Percentiles rank a stretch among this genome's conserved stretches.
These are phyloP conservation scores for Pestalotiopsis sp. DNA, from an alignment of 2,329 filamentous ascomycete genomes.

Conservation along the genomic window DNA sequence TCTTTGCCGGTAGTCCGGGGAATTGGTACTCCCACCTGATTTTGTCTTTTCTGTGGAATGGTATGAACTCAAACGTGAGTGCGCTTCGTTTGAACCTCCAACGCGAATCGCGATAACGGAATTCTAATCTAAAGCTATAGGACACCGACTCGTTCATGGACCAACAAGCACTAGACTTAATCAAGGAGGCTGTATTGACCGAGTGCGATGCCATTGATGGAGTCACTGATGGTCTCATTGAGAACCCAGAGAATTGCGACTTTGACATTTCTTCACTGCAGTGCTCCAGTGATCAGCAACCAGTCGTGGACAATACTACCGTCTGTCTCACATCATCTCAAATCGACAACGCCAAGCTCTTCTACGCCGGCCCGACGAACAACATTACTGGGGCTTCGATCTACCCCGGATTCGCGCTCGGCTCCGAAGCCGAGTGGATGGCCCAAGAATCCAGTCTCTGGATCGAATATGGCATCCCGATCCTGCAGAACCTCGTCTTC, in stretches of 20 bases:
- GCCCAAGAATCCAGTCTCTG: slow-evolving; percentile 36
- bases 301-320: slow-evolving; percentile 15
- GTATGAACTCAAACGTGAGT: slow-evolving; percentile 20
- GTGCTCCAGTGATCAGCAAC: slow-evolving; percentile 21
- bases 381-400: slow-evolving; percentile 19
- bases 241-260: slow-evolving; percentile 38
- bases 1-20: slow-evolving; percentile 40
- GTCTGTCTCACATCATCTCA: slow-evolving; percentile 35
- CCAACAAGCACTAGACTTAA: slow-evolving; percentile 34
- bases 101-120: background rate
- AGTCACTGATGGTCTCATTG: slow-evolving; percentile 38
- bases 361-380: slow-evolving; percentile 29
- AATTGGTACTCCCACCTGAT: slow-evolving; percentile 36
- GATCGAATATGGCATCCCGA: slow-evolving; percentile 36
- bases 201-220: slow-evolving; percentile 43
- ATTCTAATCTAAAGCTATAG: background rate
- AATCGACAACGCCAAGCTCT: slow-evolving; percentile 30
- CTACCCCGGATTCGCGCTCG: slow-evolving; percentile 43
- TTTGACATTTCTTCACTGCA: slow-evolving; percentile 36
- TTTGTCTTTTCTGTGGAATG: slow-evolving; percentile 24
- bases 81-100: no score
- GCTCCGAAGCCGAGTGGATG: slow-evolving; percentile 41
- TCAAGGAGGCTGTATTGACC: slow-evolving; percentile 34
- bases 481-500: slow-evolving; percentile 45
- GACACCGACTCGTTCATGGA: slow-evolving; percentile 5